Evolutionary conservation across 2,329 filamentous ascomycete genomes (phyloP), one percentile per base, ranked within the genome.

Genomic region (Thielaviopsis punctulata): DNA sequence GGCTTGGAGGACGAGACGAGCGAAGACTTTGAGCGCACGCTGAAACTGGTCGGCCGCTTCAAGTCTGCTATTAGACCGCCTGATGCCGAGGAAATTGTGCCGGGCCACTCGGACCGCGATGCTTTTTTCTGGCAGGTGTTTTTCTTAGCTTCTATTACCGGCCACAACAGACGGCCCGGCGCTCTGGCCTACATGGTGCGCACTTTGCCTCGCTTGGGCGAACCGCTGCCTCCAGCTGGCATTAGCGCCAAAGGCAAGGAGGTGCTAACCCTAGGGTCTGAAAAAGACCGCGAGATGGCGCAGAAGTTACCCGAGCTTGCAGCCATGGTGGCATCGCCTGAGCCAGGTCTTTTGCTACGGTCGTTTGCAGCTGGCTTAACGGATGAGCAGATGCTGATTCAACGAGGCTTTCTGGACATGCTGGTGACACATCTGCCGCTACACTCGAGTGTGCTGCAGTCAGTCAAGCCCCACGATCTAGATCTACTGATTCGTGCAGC

Each of bases 91-190:
- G 68, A 66, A 51, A 72, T 71, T 57, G 77, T 67, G 27, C 65
- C 64, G 52, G 72, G 66, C 36, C 77, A 76, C 64, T 76, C 70
- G 45, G 73, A 73, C 8, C 80, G 80, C 9, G 86, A 89, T 58
- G 85, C 86, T 57, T 95, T 92, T 65, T 98, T 96, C 64, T 98
- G 92, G 92, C 92, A 98, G 68, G 95, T 88, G 64, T 84, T 98
- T 62, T 96, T 98, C 61, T 70, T 98, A 18, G 87, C 90, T 9
- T 84, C 86, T 18, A 92, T 98, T 55, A 95, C 92, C 1, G 90
- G 89, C 60, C 77, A 86, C 43, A 88, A 82, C 56, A 77, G 90
- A 56, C 80, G 92, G 52, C 80, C 86, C 57, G 92, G 92, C 23
- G 88, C 88, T 39, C 71, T 98, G 54, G 88, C 89, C 27, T 98